phyloP scores from a whole-genome alignment of 2,329 filamentous ascomycete species.

The Mariannaea sp. region DNA sequence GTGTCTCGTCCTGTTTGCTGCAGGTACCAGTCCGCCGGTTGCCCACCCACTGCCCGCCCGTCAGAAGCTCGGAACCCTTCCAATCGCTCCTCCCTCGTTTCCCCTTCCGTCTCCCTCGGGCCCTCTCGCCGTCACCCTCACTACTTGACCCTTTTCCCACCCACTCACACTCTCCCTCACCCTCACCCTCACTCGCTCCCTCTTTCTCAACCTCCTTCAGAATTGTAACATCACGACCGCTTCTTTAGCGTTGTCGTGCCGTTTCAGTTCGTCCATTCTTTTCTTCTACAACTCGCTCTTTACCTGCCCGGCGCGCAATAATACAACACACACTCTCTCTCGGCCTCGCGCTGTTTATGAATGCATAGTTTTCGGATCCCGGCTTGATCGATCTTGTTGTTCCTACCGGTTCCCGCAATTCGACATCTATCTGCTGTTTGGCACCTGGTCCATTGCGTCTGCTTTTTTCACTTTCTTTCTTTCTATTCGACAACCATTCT shows the following conservation, averaged over 20 bases:
- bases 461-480: no score
- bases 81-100: constrained; percentile 9
- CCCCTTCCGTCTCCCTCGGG: constrained; percentile 19
- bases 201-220: constrained; percentile 15
- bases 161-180: constrained; percentile 11
- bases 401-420: constrained; percentile 4
- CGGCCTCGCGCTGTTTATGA: constrained; percentile 4
- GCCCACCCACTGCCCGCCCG: constrained; percentile 1
- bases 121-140: constrained; percentile 27
- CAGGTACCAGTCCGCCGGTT: neutral
- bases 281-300: no score
- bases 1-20: neutral
- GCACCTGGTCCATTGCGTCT: constrained; percentile 32
- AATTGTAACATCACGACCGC: constrained; percentile 31
- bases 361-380: constrained; percentile 12
- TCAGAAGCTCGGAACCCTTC: neutral
- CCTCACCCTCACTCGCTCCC: constrained; percentile 22
- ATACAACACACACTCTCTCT: constrained; percentile 3
- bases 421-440: constrained; percentile 22
- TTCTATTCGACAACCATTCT: constrained; percentile 13
- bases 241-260: constrained; percentile 29
- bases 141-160: constrained; percentile 11
- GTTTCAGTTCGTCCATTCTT: constrained; percentile 39
- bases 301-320: constrained; percentile 25
- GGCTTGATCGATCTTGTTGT: constrained; percentile 10